Percentiles rank a stretch among this genome's conserved stretches.
phyloP scores from a whole-genome alignment of 148 eudicot genomes.

The Mesembryanthemum crystallinum region DNA sequence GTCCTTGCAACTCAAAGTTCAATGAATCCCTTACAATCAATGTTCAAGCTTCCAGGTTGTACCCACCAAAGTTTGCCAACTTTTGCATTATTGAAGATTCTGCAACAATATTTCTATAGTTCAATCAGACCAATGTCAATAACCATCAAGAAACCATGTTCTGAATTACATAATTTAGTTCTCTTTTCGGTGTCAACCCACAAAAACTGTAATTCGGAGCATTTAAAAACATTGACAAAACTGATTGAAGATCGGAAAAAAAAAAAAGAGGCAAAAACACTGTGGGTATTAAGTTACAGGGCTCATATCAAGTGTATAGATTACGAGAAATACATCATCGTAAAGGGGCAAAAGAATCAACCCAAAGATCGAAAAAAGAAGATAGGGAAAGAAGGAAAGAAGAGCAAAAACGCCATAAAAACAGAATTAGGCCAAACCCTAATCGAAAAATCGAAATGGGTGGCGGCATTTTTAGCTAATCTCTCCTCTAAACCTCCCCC shows the following conservation, averaged over 20 bases:
- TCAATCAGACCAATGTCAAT: no score
- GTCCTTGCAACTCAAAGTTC: no score
- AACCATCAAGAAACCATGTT: no score
- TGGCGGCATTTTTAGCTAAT: conserved; percentile 30
- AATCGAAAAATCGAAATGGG: background rate
- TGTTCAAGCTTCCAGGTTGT: no score
- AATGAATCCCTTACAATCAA: no score
- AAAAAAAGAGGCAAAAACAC: background rate
- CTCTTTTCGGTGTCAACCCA: background rate
- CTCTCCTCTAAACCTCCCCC: background rate
- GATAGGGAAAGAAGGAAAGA: background rate
- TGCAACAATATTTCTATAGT: no score
- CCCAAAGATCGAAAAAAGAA: conserved; percentile 2
- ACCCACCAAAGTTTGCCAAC: no score
- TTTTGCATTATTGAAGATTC: no score
- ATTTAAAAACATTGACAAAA: background rate
- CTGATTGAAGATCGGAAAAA: background rate
- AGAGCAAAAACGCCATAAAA: conserved; percentile 18
- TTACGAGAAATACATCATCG: conserved; percentile 31
- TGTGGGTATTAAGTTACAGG: conserved; percentile 5
- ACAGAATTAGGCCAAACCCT: conserved; percentile 24
- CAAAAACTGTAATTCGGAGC: background rate
- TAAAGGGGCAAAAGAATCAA: conserved; percentile 3
- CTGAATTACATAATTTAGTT: no score
- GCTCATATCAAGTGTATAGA: conserved; percentile 40